Percentiles rank a stretch among this genome's conserved stretches.
Evolutionary conservation across 306 rosid genomes (phyloP).

Genomic region (Castanea mollissima): DNA sequence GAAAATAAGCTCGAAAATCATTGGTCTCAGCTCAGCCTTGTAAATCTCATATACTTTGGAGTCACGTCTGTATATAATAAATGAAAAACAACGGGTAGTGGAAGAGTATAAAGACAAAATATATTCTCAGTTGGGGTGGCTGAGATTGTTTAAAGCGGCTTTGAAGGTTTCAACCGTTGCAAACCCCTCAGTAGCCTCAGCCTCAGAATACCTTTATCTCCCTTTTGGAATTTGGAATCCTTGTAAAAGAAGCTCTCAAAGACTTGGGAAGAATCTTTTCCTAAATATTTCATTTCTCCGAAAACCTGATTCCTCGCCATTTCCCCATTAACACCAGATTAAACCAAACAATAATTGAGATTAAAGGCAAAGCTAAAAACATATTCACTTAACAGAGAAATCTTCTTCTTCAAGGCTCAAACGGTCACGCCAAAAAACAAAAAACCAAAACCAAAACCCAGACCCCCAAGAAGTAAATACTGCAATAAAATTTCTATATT

Average conservation of each 20-base stretch:
- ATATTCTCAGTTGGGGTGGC: conserved; percentile 17
- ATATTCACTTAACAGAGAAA: not conserved
- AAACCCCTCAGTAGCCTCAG: conserved; percentile 9
- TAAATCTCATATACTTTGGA: conserved; percentile 28
- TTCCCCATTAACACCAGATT: not conserved
- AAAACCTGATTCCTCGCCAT: conserved; percentile 23
- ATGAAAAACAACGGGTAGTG: conserved; percentile 32
- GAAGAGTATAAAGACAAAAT: conserved; percentile 23
- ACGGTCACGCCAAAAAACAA: conserved; percentile 24
- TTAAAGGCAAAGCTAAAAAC: conserved; percentile 2
- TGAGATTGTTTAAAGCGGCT: conserved; percentile 42
- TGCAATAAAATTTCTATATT: conserved; percentile 3
- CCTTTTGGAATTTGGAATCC: conserved; percentile 49
- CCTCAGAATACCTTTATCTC: conserved; percentile 27
- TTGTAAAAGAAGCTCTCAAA: conserved; percentile 39
- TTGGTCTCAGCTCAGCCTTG: conserved; percentile 4
- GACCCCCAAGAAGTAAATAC: not conserved
- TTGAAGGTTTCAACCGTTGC: conserved; percentile 74
- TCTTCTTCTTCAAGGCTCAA: conserved; percentile 16
- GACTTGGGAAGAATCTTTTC: conserved; percentile 35
- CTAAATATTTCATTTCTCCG: conserved; percentile 38
- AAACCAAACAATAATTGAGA: conserved; percentile 13
- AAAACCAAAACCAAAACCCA: not conserved
- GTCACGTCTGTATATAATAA: conserved; percentile 35
- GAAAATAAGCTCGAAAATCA: conserved; percentile 22